Conservation (phyloP, 192 early-diverging fungal genomes). For the Lobosporangium transversale region DNA sequence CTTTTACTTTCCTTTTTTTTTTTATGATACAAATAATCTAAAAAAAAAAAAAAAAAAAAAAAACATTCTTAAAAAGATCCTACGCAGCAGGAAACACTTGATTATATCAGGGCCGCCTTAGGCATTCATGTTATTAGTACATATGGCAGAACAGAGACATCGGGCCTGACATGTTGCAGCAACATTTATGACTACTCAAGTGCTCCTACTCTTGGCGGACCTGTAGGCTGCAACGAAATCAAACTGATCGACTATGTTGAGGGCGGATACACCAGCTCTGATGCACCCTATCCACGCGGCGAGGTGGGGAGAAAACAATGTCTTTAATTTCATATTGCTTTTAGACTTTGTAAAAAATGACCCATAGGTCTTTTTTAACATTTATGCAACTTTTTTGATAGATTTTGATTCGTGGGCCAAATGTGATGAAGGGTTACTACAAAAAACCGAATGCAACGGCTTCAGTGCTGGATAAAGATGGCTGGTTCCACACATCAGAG, state of each 20-base stretch:
- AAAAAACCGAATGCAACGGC: conserved; percentile 59
- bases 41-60: too few relatives aligned
- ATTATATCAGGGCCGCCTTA: conserved; percentile 34
- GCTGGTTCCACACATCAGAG: conserved; percentile 69
- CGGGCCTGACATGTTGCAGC: conserved; percentile 33
- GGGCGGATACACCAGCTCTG: conserved; percentile 45
- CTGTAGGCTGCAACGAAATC: conserved; percentile 68
- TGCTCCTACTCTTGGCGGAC: conserved; percentile 65
- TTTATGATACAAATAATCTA: too few relatives aligned
- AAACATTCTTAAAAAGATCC: too few relatives aligned
- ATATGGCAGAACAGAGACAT: conserved; percentile 46
- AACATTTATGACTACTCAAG: conserved; percentile 45
- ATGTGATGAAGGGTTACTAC: conserved; percentile 63
- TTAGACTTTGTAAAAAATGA: too few relatives aligned
- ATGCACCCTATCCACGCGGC: conserved; percentile 73
- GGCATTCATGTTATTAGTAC: conserved; percentile 38
- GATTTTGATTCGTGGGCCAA: conserved; percentile 58
- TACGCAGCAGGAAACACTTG: conserved; percentile 35
- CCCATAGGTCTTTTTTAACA: too few relatives aligned
- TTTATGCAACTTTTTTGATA: not conserved
- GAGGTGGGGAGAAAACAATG: conserved; percentile 54
- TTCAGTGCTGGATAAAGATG: conserved; percentile 60
- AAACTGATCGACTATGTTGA: conserved; percentile 68
- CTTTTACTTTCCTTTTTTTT: too few relatives aligned
- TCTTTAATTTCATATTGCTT: too few relatives aligned